Conservation (phyloP, 1,139 yeast species). For the Saccharomyces hybrid region DNA sequence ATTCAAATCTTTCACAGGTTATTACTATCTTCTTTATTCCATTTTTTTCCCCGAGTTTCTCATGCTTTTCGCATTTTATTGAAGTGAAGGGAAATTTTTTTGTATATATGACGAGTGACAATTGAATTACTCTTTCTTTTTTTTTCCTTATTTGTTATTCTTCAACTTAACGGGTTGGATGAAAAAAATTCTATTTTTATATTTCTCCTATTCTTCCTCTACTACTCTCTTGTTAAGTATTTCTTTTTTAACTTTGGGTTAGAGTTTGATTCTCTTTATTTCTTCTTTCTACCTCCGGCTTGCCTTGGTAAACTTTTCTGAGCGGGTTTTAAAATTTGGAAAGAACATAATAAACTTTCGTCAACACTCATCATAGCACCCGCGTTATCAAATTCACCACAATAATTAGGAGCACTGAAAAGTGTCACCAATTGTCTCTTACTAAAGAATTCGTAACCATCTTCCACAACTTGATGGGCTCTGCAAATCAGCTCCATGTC, state of each 20-base stretch:
- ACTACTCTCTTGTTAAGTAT: neutral
- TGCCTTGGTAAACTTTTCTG: slow-evolving; percentile 50
- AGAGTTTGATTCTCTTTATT: slow-evolving; percentile 7
- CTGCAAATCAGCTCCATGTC: slow-evolving; percentile 95
- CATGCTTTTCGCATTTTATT: neutral
- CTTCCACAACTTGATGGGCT: slow-evolving; percentile 98
- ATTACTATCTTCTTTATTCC: neutral
- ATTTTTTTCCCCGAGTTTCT: neutral
- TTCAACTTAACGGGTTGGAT: neutral
- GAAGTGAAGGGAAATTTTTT: neutral
- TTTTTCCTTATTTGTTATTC: neutral
- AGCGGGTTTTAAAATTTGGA: slow-evolving; percentile 96
- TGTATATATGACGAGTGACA: neutral
- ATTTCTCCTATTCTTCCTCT: neutral
- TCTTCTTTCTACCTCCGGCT: slow-evolving; percentile 30
- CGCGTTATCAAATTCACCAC: slow-evolving; percentile 96
- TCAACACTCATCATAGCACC: slow-evolving; percentile 99
- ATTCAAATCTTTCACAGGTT: neutral
- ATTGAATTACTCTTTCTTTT: neutral
- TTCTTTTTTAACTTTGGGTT: neutral
- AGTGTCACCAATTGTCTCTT: slow-evolving; percentile 90
- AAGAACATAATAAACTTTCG: slow-evolving; percentile 88
- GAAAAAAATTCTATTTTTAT: neutral
- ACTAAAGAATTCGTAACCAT: slow-evolving; percentile 92
- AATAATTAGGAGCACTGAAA: slow-evolving; percentile 92